Evolutionary conservation across 345 rosid genomes (phyloP), one percentile per base, ranked within the genome.

Genomic region (Nephelium lappaceum): DNA sequence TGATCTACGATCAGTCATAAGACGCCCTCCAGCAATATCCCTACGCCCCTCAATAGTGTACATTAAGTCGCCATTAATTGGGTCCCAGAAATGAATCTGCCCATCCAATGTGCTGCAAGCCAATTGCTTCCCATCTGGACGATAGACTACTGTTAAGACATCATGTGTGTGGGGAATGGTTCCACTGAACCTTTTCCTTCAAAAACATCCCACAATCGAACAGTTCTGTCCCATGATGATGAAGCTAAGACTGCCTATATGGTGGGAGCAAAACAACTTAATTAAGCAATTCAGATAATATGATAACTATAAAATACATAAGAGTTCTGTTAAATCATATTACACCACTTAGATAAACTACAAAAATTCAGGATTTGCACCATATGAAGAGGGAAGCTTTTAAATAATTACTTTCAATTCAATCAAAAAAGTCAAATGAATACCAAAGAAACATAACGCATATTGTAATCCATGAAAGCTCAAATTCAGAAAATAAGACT

Each of bases 221-320:
- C 98, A 23, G 97, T 90, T 78, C 88, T 88, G 87, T 96, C 99
- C 99, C 99, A 94, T 39, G 99, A 96, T 51, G 99, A 96, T 71
- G 99, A 96, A 83, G 97, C 97, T 80, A 96, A 86, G 72, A 86
- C 78, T 27, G 90, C 94, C 97, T 92, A 80, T 41, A 55, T 66
- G 72, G n/a, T 45, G n/a, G 69, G 11, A 67, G 23, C 38, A 31
- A 63, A 36, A 67, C 31, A 51, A 57, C 31, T 42, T 67, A 16
- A 43, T 57, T 38, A 55, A 80, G 47, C 67, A 70, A 45, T 57
- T 76, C 81, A 79, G 36, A 36, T 69, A 57, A 45, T 69, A 53
- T 25, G 18, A 62, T 75, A 55, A 39, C 18, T 16, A 12, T 25
- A 24, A 25, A 15, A 45, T 24, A 57, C 23, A 57, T 57, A n/a